Base-by-base conservation (phyloP, 495 filamentous ascomycete genomes). In the Penicillium daleae region DNA sequence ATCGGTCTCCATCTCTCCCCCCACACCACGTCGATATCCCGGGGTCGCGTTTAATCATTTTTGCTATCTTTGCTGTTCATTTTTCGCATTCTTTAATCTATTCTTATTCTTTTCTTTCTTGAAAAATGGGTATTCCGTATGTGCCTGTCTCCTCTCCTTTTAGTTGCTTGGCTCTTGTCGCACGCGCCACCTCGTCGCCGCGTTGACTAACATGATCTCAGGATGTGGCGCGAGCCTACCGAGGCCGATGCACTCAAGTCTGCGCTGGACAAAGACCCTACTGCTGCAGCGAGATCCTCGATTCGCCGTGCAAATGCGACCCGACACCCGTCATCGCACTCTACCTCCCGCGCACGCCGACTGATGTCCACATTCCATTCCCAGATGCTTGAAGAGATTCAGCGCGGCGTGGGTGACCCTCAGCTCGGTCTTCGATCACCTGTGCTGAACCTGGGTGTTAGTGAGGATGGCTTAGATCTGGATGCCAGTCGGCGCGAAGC, bases 111-210 rank as follows among this genome's bases (percentile, higher is more conserved):
- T 32, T 10, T 33, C 56, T 31, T 22, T 22, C 27, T 40, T 32
- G 12, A 24, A 54, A 48, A 33, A 94, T 95, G 91, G 91, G 91
- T 79, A 86, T 93, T 62, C 90, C 89, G 88, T 92, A 85, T 86
- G 89, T 87, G 68, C 60, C 63, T 63, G 8, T 44, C 37, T 0
- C 60, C 63, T 63, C 8, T 44, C 37, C 1, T 42, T 24, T 61
- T 37, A 21, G 51, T 66, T 22, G 24, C 29, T 54, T 27, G n/a
- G 44, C 53, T 57, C 60, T n/a, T 66, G 60, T 69, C 59, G 62
- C 66, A 68, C 74, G 67, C 72, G 69, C 66, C 72, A 71, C 70
- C 54, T 65, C 56, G 57, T 70, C 62, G 68, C 60, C 59, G 40
- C 40, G 60, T 62, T 61, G 72, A 71, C 67, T 70, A 32, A 68